Percentiles rank a stretch among this genome's conserved stretches.
These are phyloP conservation scores for Xerocomus potaroensis DNA, from an alignment of 768 basidiomycete genomes.

Conservation along the genomic window DNA sequence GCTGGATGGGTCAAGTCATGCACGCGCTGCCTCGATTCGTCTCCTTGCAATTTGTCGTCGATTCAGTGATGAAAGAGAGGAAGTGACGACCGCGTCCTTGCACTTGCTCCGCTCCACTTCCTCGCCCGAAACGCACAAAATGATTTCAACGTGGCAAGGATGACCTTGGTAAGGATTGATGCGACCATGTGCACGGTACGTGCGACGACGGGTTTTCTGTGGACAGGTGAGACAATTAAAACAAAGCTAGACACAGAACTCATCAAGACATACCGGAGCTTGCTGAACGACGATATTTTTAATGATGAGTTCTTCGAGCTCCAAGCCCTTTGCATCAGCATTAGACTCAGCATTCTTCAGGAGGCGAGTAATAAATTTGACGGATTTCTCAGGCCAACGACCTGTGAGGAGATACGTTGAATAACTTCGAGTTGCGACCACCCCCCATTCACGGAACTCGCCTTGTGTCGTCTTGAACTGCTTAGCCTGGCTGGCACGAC, in stretches of 20 bases:
- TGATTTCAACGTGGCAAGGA: conserved; percentile 94
- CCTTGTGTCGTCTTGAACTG: conserved; percentile 97
- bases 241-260: background rate
- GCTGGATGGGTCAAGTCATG: conserved; percentile 32
- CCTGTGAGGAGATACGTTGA: too few species aligned
- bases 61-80: conserved; percentile 66
- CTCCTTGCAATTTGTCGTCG: conserved; percentile 82
- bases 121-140: conserved; percentile 72
- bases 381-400: conserved; percentile 99
- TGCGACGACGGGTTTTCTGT: conserved; percentile 97
- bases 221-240: background rate
- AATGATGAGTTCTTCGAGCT: conserved; percentile 88
- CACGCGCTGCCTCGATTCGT: conserved; percentile 81
- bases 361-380: conserved; percentile 90
- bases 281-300: conserved; percentile 98
- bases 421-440: too few species aligned
- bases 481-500: conserved; percentile 91
- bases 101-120: conserved; percentile 93
- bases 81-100: conserved; percentile 50
- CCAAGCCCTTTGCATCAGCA: conserved; percentile 95
- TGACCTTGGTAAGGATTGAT: conserved; percentile 99
- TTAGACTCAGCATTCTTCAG: conserved; percentile 99
- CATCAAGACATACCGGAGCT: conserved; percentile 72
- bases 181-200: conserved; percentile 96
- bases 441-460: conserved; percentile 36